Conservation (phyloP, 1,284 basidiomycete species). For the Ustilago curta region DNA sequence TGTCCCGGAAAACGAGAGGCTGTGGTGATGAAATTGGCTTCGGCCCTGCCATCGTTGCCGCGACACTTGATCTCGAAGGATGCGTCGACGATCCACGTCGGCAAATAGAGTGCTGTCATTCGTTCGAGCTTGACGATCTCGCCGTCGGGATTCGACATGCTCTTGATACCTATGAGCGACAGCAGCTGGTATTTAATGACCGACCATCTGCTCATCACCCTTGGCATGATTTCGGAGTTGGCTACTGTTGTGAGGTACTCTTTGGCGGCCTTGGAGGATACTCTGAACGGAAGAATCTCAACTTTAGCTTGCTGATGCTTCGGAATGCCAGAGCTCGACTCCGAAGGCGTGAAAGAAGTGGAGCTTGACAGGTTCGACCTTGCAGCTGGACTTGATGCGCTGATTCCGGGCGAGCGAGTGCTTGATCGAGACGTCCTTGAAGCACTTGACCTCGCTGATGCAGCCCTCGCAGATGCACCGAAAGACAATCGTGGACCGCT, state of each 20-base stretch:
- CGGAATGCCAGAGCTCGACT: conserved; percentile 12
- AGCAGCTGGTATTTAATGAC: conserved; percentile 28
- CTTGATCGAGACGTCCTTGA: not conserved
- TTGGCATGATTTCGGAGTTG: conserved; percentile 26
- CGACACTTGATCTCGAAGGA: conserved; percentile 48
- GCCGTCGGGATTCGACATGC: conserved; percentile 11
- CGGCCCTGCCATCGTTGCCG: conserved; percentile 44
- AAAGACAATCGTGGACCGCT: conserved; percentile 3
- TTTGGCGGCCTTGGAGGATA: conserved; percentile 28
- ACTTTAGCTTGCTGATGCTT: conserved; percentile 43
- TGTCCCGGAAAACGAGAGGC: conserved; percentile 40
- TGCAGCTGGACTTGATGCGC: conserved; percentile 13
- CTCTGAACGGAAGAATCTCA: conserved; percentile 39
- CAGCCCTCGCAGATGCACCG: conserved; percentile 3
- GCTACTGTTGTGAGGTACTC: conserved; percentile 31
- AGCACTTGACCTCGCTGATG: not conserved
- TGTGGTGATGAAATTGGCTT: conserved; percentile 35
- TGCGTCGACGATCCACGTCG: conserved; percentile 47
- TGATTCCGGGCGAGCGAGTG: not conserved
- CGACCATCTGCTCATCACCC: conserved; percentile 25
- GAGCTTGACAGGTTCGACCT: not conserved
- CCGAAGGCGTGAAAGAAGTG: not conserved
- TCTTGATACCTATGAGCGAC: conserved; percentile 19
- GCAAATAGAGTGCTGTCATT: conserved; percentile 47
- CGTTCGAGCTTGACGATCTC: conserved; percentile 32